Evolutionary conservation across 140 eudicot species (phyloP), one percentile per base, ranked within the genome.

Genomic region (Anethum foeniculum): DNA sequence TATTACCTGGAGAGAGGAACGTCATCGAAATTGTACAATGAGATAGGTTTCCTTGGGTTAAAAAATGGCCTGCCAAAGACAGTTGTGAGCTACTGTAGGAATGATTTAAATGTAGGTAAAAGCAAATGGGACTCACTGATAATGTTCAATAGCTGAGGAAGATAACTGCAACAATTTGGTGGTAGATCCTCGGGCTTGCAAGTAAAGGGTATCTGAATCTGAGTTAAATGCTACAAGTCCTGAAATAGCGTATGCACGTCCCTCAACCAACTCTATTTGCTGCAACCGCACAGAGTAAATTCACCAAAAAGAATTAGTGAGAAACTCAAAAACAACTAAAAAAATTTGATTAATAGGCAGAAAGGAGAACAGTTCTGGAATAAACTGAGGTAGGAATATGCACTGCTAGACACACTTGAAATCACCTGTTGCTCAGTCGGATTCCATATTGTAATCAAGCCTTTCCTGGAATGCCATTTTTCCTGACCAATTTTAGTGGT

Each of bases 361-460:
- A 48, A 43, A 47, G 56, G 72, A 67, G 7, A 48, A 19, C 30
- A 51, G 80, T 32, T 34, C 47, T 58, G 43, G 18, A 62, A 72
- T 41, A 36, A 65, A 72, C 28, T 1, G 34, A 43, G 30, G 28
- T 73, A 23, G 77, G 56, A 43, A 43, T 23, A 23, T 73, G 36
- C 77, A 43, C 54, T 10, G 52, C 19, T 41, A 38, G 38, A 73
- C 10, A 73, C 25, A 73, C 54, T 52, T 38, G 76, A 77, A 19
- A 43, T 80, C 79, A 93, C 98, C 98, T 94, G 96, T 75, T 88
- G 85, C 86, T 92, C 93, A 46, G 92, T 89, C 28, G 98, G 98
- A 69, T 90, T 94, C 98, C 98, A 94, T 62, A 94, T 89, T 43
- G 96, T 94, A 83, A 94, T 83, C 84, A 94, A 86, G 71, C 97